Evolutionary conservation across 257 asterid species (phyloP).

Genomic region (Rauvolfia tetraphylla): DNA sequence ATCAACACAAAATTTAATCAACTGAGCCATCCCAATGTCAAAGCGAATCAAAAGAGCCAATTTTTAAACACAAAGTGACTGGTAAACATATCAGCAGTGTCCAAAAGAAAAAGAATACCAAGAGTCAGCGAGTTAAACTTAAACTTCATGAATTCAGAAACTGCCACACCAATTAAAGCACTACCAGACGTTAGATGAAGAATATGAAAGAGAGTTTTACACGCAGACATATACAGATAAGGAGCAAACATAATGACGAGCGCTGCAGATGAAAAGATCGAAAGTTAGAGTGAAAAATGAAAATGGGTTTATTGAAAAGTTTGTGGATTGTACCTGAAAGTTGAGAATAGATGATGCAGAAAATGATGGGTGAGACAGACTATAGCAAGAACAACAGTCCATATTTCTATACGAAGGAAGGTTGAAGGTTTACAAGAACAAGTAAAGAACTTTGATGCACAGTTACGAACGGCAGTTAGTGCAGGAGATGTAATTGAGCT

Average conservation of each 20-base stretch:
- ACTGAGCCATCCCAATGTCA: background rate
- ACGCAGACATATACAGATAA: background rate
- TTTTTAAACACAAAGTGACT: background rate
- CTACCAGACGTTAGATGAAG: background rate
- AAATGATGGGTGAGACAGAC: constrained; percentile 29
- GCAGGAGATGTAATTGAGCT: background rate
- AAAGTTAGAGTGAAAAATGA: background rate
- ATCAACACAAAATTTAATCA: background rate
- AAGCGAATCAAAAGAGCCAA: too few species aligned
- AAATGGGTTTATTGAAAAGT: background rate
- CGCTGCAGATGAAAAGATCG: background rate
- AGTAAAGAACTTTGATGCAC: background rate
- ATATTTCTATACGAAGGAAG: constrained; percentile 20
- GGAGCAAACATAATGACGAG: background rate
- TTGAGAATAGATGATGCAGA: constrained; percentile 30
- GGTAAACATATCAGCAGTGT: background rate
- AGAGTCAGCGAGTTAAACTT: background rate
- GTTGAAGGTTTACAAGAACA: background rate
- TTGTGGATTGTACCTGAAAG: constrained; percentile 27
- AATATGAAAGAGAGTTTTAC: background rate
- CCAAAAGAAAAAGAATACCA: background rate
- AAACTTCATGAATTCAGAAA: background rate
- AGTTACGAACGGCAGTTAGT: background rate
- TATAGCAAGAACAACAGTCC: constrained; percentile 41
- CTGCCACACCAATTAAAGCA: background rate